Percentiles rank a stretch among this genome's conserved stretches.
phyloP scores from a whole-genome alignment of 2,329 filamentous ascomycete genomes.

The Claviceps sp. region DNA sequence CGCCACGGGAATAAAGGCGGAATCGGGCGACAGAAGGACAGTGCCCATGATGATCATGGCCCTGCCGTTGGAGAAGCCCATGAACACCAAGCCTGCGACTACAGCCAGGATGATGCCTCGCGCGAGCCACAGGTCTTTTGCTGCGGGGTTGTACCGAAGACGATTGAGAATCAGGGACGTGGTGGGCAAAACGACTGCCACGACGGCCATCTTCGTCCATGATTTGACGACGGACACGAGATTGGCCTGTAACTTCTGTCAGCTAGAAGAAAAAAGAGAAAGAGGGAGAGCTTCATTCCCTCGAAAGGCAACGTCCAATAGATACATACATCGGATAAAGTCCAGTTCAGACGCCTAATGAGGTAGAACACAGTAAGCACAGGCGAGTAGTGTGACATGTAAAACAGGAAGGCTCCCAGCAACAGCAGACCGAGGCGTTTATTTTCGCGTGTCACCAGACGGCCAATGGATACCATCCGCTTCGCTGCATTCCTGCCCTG shows the following conservation, averaged over 20 bases:
- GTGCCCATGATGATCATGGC: slow-evolving; percentile 3
- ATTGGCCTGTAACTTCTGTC: neutral
- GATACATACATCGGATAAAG: neutral
- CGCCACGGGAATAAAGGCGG: neutral
- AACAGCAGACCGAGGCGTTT: slow-evolving; percentile 1
- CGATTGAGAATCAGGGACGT: slow-evolving; percentile 1
- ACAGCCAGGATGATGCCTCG: neutral
- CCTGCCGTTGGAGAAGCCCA: neutral
- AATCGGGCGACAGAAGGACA: neutral
- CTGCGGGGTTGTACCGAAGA: neutral
- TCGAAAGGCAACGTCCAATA: neutral
- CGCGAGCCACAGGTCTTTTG: slow-evolving; percentile 3
- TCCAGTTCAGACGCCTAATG: neutral
- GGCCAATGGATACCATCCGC: neutral
- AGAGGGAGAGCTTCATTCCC: neutral
- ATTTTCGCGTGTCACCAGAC: neutral
- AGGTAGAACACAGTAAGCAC: neutral
- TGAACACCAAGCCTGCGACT: neutral
- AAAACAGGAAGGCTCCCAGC: neutral
- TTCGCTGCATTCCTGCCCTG: neutral
- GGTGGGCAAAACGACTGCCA: neutral
- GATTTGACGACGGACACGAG: neutral
- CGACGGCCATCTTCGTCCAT: neutral
- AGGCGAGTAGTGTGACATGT: neutral
- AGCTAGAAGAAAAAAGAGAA: neutral